Base-by-base conservation (phyloP, 2,329 filamentous ascomycete species). In the Alternaria brassicicola region DNA sequence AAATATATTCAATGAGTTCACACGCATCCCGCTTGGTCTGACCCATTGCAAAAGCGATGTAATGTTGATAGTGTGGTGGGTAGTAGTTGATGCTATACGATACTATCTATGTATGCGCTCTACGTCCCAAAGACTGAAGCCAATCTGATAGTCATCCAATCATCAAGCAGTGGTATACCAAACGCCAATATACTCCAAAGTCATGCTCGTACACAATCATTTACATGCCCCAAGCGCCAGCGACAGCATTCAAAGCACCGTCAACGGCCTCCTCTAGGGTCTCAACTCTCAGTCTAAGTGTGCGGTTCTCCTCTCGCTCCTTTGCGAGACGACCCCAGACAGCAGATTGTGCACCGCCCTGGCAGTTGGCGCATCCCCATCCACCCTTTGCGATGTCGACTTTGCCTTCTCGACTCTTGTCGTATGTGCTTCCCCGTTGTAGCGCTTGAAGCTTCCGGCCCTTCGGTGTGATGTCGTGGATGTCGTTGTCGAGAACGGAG, bases 231-330 rank as follows among this genome's bases (percentile, higher is more conserved):
- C 68, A 75, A 28, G 71, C 71, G 33, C 75, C 74, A 57, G 70
- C 67, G 41, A 86, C 82, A 49, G 86, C 75, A 57, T 83, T 81
- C 62, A 88, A 78, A 48, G 83, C 85, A 39, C 84, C 82, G 53
- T 88, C 85, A 48, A 88, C 78, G 19, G 81, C 81, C 39, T 78
- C 74, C 67, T 87, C 84, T 33, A 88, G 75, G 50, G 84, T 80
- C 10, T 79, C 79, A 3, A 88, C 78, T 46, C 84, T 78, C 42
- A 78, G 74, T 66, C 84, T 83, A 46, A 88, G 71, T 7, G 78
- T 78, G 25, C 76, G 73, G 61, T 86, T 88, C 73, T 88, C 85
- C 47, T 84, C 84, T 76, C 73, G 86, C 71, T 64, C 84, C 72
- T 52, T 81, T 71, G 65, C 85, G 74, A 61, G 82, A 76, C 66